These are phyloP conservation scores for Hypoxylon sp. DNA, from an alignment of 2,329 filamentous ascomycete species.

Conservation along the genomic window DNA sequence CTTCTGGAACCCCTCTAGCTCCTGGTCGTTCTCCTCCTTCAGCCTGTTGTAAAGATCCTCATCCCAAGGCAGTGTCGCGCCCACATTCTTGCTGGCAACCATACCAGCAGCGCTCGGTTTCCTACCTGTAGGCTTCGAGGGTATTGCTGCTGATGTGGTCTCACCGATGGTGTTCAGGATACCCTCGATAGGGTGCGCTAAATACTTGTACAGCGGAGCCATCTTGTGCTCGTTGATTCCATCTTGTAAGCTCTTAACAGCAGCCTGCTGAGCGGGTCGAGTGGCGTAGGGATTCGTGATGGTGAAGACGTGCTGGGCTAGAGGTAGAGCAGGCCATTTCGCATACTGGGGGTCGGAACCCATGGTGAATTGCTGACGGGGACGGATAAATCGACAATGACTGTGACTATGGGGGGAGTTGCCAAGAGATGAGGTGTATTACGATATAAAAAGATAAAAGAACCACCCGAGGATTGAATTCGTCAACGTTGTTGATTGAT, in stretches of 20 bases:
- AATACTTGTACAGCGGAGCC: constrained; percentile 87
- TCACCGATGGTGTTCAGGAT: constrained; percentile 85
- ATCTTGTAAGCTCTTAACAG: constrained; percentile 83
- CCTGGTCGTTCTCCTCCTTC: constrained; percentile 82
- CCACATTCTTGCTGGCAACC: constrained; percentile 78
- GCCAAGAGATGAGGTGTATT: not conserved
- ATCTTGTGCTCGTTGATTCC: constrained; percentile 88
- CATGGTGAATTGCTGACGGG: constrained; percentile 66
- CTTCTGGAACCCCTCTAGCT: constrained; percentile 83
- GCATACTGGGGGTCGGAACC: constrained; percentile 87
- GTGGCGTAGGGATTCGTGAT: constrained; percentile 84
- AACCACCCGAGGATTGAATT: constrained; percentile 14
- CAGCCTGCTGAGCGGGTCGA: constrained; percentile 75
- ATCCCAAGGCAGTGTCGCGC: constrained; percentile 87
- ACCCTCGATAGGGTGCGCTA: constrained; percentile 85
- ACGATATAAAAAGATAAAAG: not conserved
- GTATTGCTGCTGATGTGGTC: constrained; percentile 64
- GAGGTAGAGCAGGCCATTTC: constrained; percentile 84
- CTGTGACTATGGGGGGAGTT: constrained; percentile 3
- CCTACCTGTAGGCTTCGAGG: constrained; percentile 72
- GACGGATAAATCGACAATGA: constrained; percentile 1
- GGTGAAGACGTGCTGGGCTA: constrained; percentile 89
- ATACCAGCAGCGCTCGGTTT: constrained; percentile 81
- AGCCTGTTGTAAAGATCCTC: constrained; percentile 86
- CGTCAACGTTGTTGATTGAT: constrained; percentile 24